Conservation (phyloP, 805 yeast species). For the Sungouiella blattae region DNA sequence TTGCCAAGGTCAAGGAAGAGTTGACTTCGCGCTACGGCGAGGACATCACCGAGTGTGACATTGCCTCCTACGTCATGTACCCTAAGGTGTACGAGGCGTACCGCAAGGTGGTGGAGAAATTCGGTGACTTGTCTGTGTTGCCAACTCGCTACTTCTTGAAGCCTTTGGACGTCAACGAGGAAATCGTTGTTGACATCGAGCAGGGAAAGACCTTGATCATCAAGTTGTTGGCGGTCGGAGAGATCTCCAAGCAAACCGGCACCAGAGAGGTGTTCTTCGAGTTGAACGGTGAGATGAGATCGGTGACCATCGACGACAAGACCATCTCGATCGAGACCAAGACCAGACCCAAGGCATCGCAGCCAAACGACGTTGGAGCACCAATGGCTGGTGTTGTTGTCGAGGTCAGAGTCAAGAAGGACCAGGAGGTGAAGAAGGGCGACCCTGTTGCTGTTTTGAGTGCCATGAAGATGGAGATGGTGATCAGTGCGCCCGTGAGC, state of each 20-base stretch:
- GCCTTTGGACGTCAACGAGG: constrained; percentile 85
- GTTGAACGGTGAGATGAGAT: constrained; percentile 97
- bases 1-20: constrained; percentile 68
- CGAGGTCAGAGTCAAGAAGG: constrained; percentile 87
- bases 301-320: constrained; percentile 87
- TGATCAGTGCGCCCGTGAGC: constrained; percentile 83
- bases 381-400: constrained; percentile 99
- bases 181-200: constrained; percentile 84
- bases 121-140: constrained; percentile 89
- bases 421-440: constrained; percentile 90
- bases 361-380: constrained; percentile 92
- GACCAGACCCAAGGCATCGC: constrained; percentile 88
- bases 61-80: constrained; percentile 96
- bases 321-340: constrained; percentile 80
- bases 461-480: constrained; percentile 99
- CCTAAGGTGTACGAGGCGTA: constrained; percentile 94
- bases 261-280: constrained; percentile 95
- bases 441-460: constrained; percentile 89
- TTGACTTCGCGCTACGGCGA: constrained; percentile 73
- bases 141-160: constrained; percentile 91
- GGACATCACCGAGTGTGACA: constrained; percentile 72
- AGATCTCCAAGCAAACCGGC: constrained; percentile 79
- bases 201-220: constrained; percentile 91
- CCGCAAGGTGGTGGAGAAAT: constrained; percentile 68
- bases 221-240: constrained; percentile 91